These are phyloP conservation scores for Rhizoclosmatium sp. DNA, from an alignment of 192 early-diverging fungal genomes.

Conservation along the genomic window DNA sequence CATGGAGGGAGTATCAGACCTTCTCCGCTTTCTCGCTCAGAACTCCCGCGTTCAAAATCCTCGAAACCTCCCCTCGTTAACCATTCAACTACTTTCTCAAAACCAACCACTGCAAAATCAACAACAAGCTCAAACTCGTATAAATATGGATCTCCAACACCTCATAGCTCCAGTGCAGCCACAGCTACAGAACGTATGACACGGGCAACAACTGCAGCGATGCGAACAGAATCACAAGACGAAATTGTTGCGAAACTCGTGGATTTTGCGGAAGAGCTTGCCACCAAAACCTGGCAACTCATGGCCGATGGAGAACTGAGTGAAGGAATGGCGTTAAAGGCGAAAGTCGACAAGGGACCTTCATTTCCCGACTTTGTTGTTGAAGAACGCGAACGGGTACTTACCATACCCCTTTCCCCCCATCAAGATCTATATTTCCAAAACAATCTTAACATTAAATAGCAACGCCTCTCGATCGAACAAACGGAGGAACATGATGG, in stretches of 20 bases:
- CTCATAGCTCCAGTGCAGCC: not conserved
- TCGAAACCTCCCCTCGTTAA: not conserved
- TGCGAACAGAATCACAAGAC: slow-evolving; percentile 14
- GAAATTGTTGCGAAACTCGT: slow-evolving; percentile 18
- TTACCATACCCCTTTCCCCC: too few relatives aligned
- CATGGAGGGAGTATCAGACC: not conserved
- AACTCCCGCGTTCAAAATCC: not conserved
- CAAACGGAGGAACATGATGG: too few relatives aligned
- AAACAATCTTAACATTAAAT: too few relatives aligned
- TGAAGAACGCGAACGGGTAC: not conserved
- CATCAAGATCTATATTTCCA: too few relatives aligned
- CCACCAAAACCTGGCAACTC: slow-evolving; percentile 8
- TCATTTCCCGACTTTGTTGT: slow-evolving; percentile 24
- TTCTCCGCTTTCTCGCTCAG: not conserved
- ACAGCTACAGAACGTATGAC: slow-evolving; percentile 17
- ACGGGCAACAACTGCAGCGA: slow-evolving; percentile 4
- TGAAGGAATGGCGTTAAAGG: slow-evolving; percentile 6
- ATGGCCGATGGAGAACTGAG: slow-evolving; percentile 24
- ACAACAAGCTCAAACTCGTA: not conserved
- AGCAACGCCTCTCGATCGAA: too few relatives aligned
- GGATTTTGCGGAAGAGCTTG: slow-evolving; percentile 29
- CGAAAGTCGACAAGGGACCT: slow-evolving; percentile 1
- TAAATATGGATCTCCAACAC: not conserved
- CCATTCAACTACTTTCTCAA: too few relatives aligned
- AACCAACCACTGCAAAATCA: not conserved